Evolutionary conservation across 1,139 yeast species (phyloP).

Genomic region (Waltiozyma sp.): DNA sequence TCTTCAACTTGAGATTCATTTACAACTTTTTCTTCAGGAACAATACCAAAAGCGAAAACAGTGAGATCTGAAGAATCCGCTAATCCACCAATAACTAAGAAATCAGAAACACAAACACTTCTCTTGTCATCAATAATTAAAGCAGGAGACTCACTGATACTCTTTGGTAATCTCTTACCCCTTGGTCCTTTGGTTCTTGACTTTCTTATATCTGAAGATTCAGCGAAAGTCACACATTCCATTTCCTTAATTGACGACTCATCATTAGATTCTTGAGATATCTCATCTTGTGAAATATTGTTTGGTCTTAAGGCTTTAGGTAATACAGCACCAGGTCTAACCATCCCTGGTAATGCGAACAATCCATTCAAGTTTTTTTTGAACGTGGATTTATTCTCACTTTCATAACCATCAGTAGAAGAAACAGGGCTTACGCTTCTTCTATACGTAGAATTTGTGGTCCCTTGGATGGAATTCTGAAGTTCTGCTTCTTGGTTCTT

Average conservation of each 20-base stretch:
- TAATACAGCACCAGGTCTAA: slow-evolving; percentile 14
- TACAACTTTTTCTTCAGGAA: not conserved
- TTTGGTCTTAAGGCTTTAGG: slow-evolving; percentile 5
- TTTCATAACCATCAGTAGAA: no score
- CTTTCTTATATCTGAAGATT: slow-evolving; percentile 26
- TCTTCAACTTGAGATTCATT: not conserved
- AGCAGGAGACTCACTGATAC: slow-evolving; percentile 38
- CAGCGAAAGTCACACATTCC: not conserved
- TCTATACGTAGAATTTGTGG: not conserved
- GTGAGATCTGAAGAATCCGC: not conserved
- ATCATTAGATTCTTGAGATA: slow-evolving; percentile 6
- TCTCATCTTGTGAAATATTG: slow-evolving; percentile 1
- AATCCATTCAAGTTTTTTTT: slow-evolving; percentile 48
- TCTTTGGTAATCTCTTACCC: slow-evolving; percentile 64
- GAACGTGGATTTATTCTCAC: slow-evolving; percentile 27
- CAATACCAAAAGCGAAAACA: not conserved
- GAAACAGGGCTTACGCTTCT: not conserved
- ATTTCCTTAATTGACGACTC: not conserved
- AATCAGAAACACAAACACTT: slow-evolving; percentile 14
- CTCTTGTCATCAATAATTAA: slow-evolving; percentile 22
- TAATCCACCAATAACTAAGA: slow-evolving; percentile 12
- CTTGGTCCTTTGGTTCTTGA: slow-evolving; percentile 66
- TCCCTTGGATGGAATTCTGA: slow-evolving; percentile 1
- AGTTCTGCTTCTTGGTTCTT: slow-evolving; percentile 27
- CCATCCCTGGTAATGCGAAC: slow-evolving; percentile 61